phyloP scores from a whole-genome alignment of 805 yeast genomes.

The Candida yuanshanica region DNA sequence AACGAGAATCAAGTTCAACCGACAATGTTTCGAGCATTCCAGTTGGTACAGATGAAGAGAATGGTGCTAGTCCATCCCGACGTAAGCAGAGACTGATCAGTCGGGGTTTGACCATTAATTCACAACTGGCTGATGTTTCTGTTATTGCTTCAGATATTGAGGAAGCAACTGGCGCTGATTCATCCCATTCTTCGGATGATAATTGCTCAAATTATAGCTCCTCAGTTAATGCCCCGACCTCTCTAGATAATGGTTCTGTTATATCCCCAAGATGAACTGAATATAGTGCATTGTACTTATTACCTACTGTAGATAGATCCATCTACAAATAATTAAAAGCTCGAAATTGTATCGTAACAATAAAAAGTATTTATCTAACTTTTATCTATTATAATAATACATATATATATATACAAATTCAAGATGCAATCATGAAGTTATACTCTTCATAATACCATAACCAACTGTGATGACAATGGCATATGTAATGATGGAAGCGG shows the following conservation, averaged over 20 bases:
- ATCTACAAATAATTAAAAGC: no score
- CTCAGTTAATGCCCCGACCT: constrained; percentile 22
- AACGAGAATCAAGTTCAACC: constrained; percentile 8
- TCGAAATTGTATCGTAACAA: no score
- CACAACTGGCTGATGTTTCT: constrained; percentile 2
- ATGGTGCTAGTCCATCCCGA: constrained; percentile 15
- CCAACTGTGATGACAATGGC: constrained; percentile 72
- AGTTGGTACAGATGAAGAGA: constrained; percentile 21
- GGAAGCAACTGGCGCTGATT: constrained; percentile 25
- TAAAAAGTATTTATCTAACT: no score
- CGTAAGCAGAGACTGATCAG: constrained; percentile 23
- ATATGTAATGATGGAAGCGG: constrained; percentile 74
- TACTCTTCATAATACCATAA: constrained; percentile 75
- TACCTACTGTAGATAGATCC: no score
- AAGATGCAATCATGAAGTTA: neutral
- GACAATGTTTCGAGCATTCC: constrained; percentile 20
- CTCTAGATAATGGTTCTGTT: neutral
- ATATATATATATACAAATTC: neutral
- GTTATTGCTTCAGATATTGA: constrained; percentile 15
- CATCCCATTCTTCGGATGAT: constrained; percentile 25
- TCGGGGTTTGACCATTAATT: constrained; percentile 9
- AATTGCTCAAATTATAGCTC: constrained; percentile 26
- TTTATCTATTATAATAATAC: neutral
- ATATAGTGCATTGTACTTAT: no score
- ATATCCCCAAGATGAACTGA: neutral